phyloP scores from a whole-genome alignment of 345 rosid species.

The Boechera retrofracta region DNA sequence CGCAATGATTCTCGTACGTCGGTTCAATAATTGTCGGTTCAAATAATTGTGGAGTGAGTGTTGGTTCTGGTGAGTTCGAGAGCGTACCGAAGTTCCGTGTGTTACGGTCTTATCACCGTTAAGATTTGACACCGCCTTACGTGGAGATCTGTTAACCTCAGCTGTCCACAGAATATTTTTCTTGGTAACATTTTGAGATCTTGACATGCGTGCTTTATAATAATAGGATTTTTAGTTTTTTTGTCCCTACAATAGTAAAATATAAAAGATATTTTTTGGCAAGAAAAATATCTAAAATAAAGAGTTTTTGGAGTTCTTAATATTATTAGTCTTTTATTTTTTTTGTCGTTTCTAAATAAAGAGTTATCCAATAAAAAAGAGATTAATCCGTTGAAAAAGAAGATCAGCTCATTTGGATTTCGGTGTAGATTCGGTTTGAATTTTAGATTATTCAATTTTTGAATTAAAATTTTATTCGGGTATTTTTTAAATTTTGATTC shows the following conservation, averaged over 20 bases:
- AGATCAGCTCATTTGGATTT: too few relatives aligned
- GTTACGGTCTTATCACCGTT: slow-evolving; percentile 28
- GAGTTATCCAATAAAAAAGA: background rate
- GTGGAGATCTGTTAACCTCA: background rate
- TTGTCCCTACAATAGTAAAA: background rate
- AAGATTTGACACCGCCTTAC: slow-evolving; percentile 22
- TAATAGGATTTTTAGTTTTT: too few relatives aligned
- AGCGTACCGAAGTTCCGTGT: slow-evolving; percentile 21
- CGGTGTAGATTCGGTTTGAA: too few relatives aligned
- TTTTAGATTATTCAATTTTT: too few relatives aligned
- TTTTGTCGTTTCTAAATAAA: background rate
- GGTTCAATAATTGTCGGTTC: slow-evolving; percentile 24
- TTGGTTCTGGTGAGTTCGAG: slow-evolving; percentile 32
- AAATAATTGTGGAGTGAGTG: slow-evolving; percentile 31
- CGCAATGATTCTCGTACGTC: slow-evolving; percentile 36
- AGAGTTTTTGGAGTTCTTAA: background rate
- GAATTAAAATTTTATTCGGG: too few relatives aligned
- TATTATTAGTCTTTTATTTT: background rate
- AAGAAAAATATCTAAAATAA: slow-evolving; percentile 13
- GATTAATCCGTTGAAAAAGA: background rate
- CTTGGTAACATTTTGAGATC: background rate
- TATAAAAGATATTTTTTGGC: background rate
- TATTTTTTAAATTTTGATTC: too few relatives aligned
- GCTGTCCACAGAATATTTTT: background rate
- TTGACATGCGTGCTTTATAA: background rate